Base-by-base conservation (phyloP, 73 alveolate species). In the Breviolum minutum region DNA sequence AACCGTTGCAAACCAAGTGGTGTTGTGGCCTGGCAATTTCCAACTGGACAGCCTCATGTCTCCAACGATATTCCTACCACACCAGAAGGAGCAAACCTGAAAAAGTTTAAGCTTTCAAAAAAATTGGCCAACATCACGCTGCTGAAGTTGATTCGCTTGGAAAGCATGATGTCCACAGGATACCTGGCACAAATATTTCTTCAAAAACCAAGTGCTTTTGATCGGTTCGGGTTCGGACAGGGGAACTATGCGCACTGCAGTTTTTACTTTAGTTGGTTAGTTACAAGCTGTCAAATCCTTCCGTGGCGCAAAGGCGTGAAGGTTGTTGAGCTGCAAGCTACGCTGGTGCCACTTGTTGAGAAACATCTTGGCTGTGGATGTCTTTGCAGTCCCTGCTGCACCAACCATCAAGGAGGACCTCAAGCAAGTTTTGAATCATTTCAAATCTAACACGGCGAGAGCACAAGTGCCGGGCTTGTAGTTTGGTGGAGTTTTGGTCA, bases 321-420 rank as follows among this genome's bases (percentile, higher is more conserved):
- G 54, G 54, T 40, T 40, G 54, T 40, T 40, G 54, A 40, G 54
- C 54, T 40, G 54, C 54, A 40, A 40, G 54, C 54, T 40, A 40
- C 54, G 63, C 30, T 13, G 30, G 32, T 13, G 86, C 24, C 88
- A 80, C 92, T 83, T 83, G 92, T 83, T 83, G 76, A 83, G 20
- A n/a, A 83, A 83, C 92, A 83, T 83, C 92, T 99, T 99, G 74
- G 99, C 99, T 68, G 99, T 99, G 14, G 99, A 99, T 32, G 99
- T 99, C 99, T 99, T 99, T 22, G 99, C 99, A 24, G 99, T 99
- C 95, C 99, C 99, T 27, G 99, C 99, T 84, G 99, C 99, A 74
- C 79, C 99, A n/a, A 83, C 95, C 99, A 95, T 66, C 74, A 66
- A 54, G 95, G 99, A 80, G 77, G 99, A 82, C 99, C 95, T 81